These are phyloP conservation scores for Neonectria coccinea DNA, from an alignment of 2,329 filamentous ascomycete species.

Conservation along the genomic window DNA sequence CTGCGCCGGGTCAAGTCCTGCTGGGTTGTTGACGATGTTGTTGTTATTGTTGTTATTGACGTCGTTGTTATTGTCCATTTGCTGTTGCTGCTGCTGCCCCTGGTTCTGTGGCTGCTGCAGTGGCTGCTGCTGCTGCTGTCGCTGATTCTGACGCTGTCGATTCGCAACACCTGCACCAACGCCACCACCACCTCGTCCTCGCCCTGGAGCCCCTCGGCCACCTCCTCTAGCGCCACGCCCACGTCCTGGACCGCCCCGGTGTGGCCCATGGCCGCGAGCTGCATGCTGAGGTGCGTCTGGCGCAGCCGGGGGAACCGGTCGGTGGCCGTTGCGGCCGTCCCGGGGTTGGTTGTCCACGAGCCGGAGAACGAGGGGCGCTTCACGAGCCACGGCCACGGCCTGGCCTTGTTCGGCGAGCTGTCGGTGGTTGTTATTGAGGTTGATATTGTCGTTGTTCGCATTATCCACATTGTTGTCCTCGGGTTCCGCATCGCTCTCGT, in stretches of 20 bases:
- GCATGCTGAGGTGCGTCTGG: constrained; percentile 47
- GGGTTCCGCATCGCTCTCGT: constrained; percentile 42
- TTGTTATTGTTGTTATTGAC: constrained; percentile 31
- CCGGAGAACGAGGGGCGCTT: constrained; percentile 68
- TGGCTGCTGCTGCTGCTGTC: constrained; percentile 38
- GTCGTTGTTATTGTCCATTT: not conserved
- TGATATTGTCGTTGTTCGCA: constrained; percentile 37
- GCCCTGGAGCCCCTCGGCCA: constrained; percentile 35
- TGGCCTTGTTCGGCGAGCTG: constrained; percentile 45
- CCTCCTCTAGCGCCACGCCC: constrained; percentile 24
- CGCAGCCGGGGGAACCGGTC: constrained; percentile 46
- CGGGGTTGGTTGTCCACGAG: constrained; percentile 57
- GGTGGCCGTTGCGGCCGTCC: constrained; percentile 41
- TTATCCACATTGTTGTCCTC: constrained; percentile 47
- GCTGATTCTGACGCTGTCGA: constrained; percentile 40
- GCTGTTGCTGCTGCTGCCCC: constrained; percentile 21
- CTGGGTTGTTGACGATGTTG: constrained; percentile 35
- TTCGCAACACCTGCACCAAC: constrained; percentile 40
- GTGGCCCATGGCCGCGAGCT: constrained; percentile 44
- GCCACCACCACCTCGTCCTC: constrained; percentile 28
- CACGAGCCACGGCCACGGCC: constrained; percentile 62
- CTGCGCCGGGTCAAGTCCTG: constrained; percentile 58
- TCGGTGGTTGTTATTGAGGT: constrained; percentile 38
- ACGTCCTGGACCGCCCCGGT: constrained; percentile 38
- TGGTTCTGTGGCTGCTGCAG: constrained; percentile 27